Conservation (phyloP, 257 asterid species). For the Primulina eburnea region DNA sequence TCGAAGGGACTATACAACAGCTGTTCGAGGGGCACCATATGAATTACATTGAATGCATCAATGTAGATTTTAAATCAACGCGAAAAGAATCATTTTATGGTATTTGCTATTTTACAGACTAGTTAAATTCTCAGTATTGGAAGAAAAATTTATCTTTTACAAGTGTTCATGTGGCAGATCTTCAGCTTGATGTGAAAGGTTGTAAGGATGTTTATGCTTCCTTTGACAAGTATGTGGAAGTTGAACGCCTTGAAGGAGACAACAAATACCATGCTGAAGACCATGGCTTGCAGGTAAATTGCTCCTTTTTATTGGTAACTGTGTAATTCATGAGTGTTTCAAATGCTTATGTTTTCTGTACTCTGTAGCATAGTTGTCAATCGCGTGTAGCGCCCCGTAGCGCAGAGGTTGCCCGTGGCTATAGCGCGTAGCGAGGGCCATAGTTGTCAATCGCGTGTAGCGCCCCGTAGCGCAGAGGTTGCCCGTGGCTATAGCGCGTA, state of each 20-base stretch:
- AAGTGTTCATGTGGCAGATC: constrained; percentile 53
- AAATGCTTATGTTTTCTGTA: constrained; percentile 11
- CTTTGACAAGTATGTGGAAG: constrained; percentile 96
- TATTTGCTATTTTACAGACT: constrained; percentile 36
- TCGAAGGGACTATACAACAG: constrained; percentile 98
- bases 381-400: too few species aligned
- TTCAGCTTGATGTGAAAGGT: constrained; percentile 98
- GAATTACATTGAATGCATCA: constrained; percentile 94
- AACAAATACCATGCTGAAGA: constrained; percentile 94
- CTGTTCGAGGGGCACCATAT: constrained; percentile 95
- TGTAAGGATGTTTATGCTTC: constrained; percentile 95
- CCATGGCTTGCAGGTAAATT: constrained; percentile 88
- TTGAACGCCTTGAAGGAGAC: constrained; percentile 95
- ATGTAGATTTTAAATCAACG: constrained; percentile 92
- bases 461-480: too few species aligned
- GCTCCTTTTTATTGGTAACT: constrained; percentile 20
- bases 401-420: too few species aligned
- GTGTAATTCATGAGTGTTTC: constrained; percentile 1
- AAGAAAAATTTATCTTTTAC: constrained; percentile 23
- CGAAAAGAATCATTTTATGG: constrained; percentile 97
- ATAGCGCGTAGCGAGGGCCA: too few species aligned
- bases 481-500: too few species aligned
- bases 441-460: too few species aligned
- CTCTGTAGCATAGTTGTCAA: too few species aligned
- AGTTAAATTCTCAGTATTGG: constrained; percentile 15